Conservation (phyloP, 1,284 basidiomycete species). For the Pseudozyma tsukubaensis region DNA sequence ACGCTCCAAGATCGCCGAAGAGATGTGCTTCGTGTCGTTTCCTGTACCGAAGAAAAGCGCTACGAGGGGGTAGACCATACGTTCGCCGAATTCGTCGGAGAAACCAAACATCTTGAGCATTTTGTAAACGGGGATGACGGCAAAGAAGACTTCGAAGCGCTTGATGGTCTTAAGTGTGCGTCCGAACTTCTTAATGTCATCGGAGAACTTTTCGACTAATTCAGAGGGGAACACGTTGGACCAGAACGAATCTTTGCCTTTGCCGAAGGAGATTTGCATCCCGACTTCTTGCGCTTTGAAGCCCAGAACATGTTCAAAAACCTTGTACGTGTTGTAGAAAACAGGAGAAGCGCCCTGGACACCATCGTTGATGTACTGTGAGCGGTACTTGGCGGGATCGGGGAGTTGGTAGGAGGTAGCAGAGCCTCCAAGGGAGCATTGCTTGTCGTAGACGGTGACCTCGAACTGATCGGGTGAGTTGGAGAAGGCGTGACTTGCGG, state of each 20-base stretch:
- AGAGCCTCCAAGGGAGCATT: slow-evolving; percentile 57
- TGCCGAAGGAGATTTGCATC: slow-evolving; percentile 65
- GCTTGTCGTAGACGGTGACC: slow-evolving; percentile 61
- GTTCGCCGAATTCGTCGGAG: slow-evolving; percentile 73
- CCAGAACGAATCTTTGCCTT: slow-evolving; percentile 62
- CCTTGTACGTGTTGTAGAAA: slow-evolving; percentile 64
- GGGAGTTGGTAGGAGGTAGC: slow-evolving; percentile 63
- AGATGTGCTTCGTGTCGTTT: slow-evolving; percentile 75
- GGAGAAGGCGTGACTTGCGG: slow-evolving; percentile 58
- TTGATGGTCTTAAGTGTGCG: slow-evolving; percentile 61
- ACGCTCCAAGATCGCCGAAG: slow-evolving; percentile 74
- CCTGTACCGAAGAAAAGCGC: slow-evolving; percentile 76
- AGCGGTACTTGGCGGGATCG: slow-evolving; percentile 53
- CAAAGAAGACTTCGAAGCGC: slow-evolving; percentile 60
- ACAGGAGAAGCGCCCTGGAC: slow-evolving; percentile 62
- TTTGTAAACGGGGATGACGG: slow-evolving; percentile 58
- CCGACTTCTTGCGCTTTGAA: slow-evolving; percentile 58
- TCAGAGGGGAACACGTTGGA: slow-evolving; percentile 62
- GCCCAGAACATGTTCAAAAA: slow-evolving; percentile 59
- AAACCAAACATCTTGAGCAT: slow-evolving; percentile 63
- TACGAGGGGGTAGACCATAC: slow-evolving; percentile 74
- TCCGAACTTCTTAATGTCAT: slow-evolving; percentile 64
- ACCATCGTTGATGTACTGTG: slow-evolving; percentile 65
- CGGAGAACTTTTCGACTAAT: slow-evolving; percentile 55
- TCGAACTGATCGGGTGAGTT: slow-evolving; percentile 53